Base-by-base conservation (phyloP, 352 stramenopile genomes). In the Hyaloperonospora brassicae region DNA sequence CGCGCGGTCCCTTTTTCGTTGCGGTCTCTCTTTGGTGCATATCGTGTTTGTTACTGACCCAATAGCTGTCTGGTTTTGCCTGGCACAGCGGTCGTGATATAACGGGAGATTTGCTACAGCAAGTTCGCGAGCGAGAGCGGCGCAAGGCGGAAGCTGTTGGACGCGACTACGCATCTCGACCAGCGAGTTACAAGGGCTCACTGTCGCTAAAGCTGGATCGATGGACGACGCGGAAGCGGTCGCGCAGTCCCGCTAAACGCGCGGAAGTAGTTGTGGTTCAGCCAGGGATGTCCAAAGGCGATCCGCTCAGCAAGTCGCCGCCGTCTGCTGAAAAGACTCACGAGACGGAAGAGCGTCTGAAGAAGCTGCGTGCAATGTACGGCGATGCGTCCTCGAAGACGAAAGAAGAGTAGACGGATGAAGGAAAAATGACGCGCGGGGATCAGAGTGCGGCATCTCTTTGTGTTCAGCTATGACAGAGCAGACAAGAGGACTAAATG, bases 121-220 rank as follows among this genome's bases (percentile, higher is more conserved):
- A 97, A 77, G 92, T 98, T 13, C 77, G 93, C 23, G 72, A 95
- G 62, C 76, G 86, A 59, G 89, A 98, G 63, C 76, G 88, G 14
- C 87, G 95, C 51, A 95, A 94, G 58, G 88, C 84, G 23, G 77
- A 90, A 24, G 86, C 89, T 0, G 84, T 93, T 6, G 85, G 87
- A 5, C 90, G 81, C 24, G 89, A 96, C 58, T 98, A 97, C 50
- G 87, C 85, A 2, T 72, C 85, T n/a, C 85, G 83, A 13, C 92
- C 92, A 0, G 72, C 79, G 13, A 95, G 86, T 50, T 98, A 97
- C 67, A 96, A 97, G 64, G 89, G 90, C 13, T 95, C 84, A 25
- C 64, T 97, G 6, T 96, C 87, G 41, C 72, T 97, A 38, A 96
- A 96, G 52, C 62, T 93, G 2, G 89, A 97, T 57, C 84, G 82